phyloP scores from a whole-genome alignment of 345 rosid species.

The Carallia brachiata region DNA sequence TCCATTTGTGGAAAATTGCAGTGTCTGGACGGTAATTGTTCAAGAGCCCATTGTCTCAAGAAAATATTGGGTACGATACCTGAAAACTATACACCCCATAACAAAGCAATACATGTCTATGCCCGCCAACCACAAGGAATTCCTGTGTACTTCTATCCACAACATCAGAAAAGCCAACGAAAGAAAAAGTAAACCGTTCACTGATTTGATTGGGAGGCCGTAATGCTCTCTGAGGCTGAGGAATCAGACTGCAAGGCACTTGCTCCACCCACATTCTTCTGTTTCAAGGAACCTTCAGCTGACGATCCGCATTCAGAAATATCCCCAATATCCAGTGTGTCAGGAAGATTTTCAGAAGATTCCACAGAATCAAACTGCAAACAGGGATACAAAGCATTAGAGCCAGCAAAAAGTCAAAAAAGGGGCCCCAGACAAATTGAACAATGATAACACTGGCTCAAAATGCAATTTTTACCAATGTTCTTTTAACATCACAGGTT shows the following conservation, averaged over 20 bases:
- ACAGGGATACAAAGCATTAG: constrained; percentile 10
- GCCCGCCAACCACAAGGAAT: constrained; percentile 21
- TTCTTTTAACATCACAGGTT: not conserved
- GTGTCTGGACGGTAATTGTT: constrained; percentile 16
- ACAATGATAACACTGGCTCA: not conserved
- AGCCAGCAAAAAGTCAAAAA: not conserved
- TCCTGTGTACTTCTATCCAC: constrained; percentile 35
- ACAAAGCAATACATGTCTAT: constrained; percentile 17
- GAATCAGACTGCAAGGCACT: constrained; percentile 50
- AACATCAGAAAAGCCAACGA: constrained; percentile 9
- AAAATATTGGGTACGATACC: constrained; percentile 24
- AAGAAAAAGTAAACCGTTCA: constrained; percentile 9
- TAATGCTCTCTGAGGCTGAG: constrained; percentile 19
- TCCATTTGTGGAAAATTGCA: not conserved
- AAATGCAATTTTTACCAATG: not conserved
- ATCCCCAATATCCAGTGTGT: constrained; percentile 82
- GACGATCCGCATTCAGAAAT: constrained; percentile 49
- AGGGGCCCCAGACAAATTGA: not conserved
- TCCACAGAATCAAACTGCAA: constrained; percentile 53
- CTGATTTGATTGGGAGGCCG: constrained; percentile 30
- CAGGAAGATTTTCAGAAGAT: constrained; percentile 66
- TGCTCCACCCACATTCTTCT: constrained; percentile 53
- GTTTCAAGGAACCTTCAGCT: constrained; percentile 36
- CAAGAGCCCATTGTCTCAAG: constrained; percentile 19
- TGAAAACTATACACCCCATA: constrained; percentile 31